phyloP scores from a whole-genome alignment of 345 rosid genomes.

The Acer campestre region DNA sequence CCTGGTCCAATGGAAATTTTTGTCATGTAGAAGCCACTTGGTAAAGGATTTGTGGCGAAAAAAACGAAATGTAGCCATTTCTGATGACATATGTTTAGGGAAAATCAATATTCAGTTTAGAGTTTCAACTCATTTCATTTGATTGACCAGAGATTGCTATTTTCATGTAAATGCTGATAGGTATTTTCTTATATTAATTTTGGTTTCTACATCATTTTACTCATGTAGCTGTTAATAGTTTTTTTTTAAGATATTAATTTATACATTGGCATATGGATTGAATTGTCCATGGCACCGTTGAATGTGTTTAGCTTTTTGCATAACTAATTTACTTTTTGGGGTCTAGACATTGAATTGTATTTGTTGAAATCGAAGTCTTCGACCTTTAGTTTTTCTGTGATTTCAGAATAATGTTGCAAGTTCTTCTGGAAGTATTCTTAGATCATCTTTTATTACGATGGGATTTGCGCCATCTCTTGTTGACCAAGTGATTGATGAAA shows the following conservation, averaged over 20 bases:
- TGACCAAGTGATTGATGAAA: slow-evolving; percentile 69
- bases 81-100: no score
- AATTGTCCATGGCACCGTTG: neutral
- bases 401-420: slow-evolving; percentile 73
- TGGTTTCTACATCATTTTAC: no score
- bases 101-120: no score
- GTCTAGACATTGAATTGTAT: neutral
- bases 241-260: neutral
- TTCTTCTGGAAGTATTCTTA: slow-evolving; percentile 69
- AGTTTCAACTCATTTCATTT: no score
- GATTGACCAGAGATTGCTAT: no score
- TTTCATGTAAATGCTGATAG: no score
- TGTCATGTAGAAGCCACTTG: no score
- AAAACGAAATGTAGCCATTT: no score
- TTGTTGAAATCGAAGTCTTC: slow-evolving; percentile 10
- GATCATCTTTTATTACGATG: slow-evolving; percentile 74
- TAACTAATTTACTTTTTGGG: neutral
- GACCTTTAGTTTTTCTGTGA: slow-evolving; percentile 12
- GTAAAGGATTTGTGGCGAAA: no score
- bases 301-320: neutral
- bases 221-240: no score
- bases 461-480: slow-evolving; percentile 73
- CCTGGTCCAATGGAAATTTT: no score
- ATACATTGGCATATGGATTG: neutral
- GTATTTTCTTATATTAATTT: no score